phyloP scores from a whole-genome alignment of 2,329 filamentous ascomycete species.

The Aspergillus pseudoglaucus region DNA sequence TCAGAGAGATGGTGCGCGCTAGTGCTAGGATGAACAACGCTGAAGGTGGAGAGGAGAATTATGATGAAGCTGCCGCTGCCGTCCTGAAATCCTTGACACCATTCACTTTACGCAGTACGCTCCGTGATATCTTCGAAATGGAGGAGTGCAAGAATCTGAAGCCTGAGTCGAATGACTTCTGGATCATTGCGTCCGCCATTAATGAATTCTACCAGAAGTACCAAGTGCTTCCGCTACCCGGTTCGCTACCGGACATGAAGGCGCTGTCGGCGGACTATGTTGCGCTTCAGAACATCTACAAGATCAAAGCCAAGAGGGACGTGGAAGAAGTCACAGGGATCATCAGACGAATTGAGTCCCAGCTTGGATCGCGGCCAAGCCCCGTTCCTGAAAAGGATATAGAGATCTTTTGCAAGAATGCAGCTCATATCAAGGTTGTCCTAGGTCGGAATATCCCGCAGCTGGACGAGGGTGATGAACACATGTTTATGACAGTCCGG shows the following conservation, averaged over 20 bases:
- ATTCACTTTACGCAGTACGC: constrained; percentile 59
- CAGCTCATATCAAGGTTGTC: constrained; percentile 84
- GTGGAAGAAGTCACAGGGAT: constrained; percentile 64
- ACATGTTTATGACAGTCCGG: constrained; percentile 38
- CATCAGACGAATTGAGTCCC: constrained; percentile 52
- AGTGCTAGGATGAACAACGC: constrained; percentile 64
- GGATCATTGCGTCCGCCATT: constrained; percentile 79
- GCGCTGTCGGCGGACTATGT: constrained; percentile 87
- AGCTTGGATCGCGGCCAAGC: constrained; percentile 40
- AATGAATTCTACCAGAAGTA: constrained; percentile 69
- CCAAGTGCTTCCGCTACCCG: constrained; percentile 70
- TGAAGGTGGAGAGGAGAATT: constrained; percentile 93
- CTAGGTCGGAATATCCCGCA: constrained; percentile 54
- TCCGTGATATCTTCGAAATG: constrained; percentile 74
- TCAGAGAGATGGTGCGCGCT: constrained; percentile 63
- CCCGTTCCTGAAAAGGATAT: constrained; percentile 65
- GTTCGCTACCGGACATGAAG: constrained; percentile 94
- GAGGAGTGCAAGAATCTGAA: constrained; percentile 48
- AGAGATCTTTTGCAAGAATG: constrained; percentile 91
- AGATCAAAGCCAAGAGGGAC: constrained; percentile 74
- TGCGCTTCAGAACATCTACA: constrained; percentile 86
- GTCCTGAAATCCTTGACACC: constrained; percentile 79
- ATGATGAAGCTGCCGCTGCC: constrained; percentile 80
- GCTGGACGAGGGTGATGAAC: constrained; percentile 34
- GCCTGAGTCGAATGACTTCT: constrained; percentile 61